Conservation (phyloP, 257 asterid genomes). For the Dorcoceras hygrometricum region DNA sequence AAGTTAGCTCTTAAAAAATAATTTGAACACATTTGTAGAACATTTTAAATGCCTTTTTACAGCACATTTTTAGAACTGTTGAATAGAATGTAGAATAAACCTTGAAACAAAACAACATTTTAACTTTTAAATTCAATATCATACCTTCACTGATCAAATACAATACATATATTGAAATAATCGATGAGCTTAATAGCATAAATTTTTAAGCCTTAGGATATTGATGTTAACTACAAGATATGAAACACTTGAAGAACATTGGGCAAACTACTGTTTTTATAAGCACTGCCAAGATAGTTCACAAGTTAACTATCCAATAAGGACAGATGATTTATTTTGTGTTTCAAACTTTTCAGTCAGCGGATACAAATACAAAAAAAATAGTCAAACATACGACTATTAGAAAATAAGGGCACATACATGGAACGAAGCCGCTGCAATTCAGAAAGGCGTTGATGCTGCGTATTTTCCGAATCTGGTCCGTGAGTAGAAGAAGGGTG, state of each 20-base stretch:
- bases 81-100: too few species aligned
- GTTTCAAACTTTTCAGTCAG: constrained; percentile 15
- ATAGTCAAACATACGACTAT: constrained; percentile 16
- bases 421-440: constrained; percentile 92
- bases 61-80: too few species aligned
- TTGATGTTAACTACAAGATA: too few species aligned
- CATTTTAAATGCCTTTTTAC: too few species aligned
- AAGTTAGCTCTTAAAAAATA: too few species aligned
- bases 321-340: background rate
- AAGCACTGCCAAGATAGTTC: background rate
- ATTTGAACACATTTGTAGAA: too few species aligned
- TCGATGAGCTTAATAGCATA: too few species aligned
- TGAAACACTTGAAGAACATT: background rate
- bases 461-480: constrained; percentile 74
- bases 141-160: too few species aligned
- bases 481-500: constrained; percentile 26
- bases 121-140: too few species aligned
- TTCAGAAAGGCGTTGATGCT: constrained; percentile 93
- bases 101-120: too few species aligned
- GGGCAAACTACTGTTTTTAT: background rate
- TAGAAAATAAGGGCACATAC: constrained; percentile 50
- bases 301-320: background rate
- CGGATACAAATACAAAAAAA: constrained; percentile 11
- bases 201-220: too few species aligned
- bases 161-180: too few species aligned